These are phyloP conservation scores for Xylariaceae sp. DNA, from an alignment of 2,329 filamentous ascomycete genomes.

Conservation along the genomic window DNA sequence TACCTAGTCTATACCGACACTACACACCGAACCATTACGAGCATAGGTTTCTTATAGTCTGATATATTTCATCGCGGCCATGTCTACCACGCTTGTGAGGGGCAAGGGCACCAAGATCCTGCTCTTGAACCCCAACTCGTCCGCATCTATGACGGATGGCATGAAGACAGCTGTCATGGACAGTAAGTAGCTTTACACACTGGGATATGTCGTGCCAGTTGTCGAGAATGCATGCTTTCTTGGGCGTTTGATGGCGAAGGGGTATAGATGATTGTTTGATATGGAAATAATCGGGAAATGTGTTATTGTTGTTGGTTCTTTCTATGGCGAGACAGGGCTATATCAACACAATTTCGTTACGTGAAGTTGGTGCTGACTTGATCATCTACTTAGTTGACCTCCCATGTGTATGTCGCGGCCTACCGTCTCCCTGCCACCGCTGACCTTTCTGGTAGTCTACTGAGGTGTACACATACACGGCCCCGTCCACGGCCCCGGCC, in stretches of 20 bases:
- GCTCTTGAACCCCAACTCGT: conserved; percentile 78
- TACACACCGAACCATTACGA: background rate
- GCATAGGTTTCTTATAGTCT: background rate
- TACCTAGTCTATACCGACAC: too few relatives aligned
- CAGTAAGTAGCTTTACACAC: conserved; percentile 17
- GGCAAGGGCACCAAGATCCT: conserved; percentile 50
- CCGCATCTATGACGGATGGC: conserved; percentile 64
- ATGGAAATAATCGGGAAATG: too few relatives aligned
- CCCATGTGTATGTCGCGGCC: conserved; percentile 32
- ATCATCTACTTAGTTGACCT: conserved; percentile 33
- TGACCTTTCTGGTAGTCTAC: conserved; percentile 36
- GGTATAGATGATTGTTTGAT: too few relatives aligned
- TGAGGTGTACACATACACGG: conserved; percentile 62
- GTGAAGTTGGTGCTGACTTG: background rate
- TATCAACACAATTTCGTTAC: too few relatives aligned
- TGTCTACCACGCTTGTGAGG: conserved; percentile 29
- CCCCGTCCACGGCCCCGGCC: conserved; percentile 55
- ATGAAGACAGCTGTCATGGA: conserved; percentile 49
- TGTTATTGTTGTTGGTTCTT: too few relatives aligned
- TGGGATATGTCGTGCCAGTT: too few relatives aligned
- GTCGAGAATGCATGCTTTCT: too few relatives aligned
- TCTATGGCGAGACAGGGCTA: too few relatives aligned
- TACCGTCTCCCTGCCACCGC: background rate
- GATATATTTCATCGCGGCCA: background rate
- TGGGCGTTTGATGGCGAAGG: background rate